A percentile compares a stretch with the other conserved stretches of the same genome.
These are phyloP conservation scores for Wickerhamomyces ciferrii DNA, from an alignment of 805 yeast genomes.

Conservation along the genomic window DNA sequence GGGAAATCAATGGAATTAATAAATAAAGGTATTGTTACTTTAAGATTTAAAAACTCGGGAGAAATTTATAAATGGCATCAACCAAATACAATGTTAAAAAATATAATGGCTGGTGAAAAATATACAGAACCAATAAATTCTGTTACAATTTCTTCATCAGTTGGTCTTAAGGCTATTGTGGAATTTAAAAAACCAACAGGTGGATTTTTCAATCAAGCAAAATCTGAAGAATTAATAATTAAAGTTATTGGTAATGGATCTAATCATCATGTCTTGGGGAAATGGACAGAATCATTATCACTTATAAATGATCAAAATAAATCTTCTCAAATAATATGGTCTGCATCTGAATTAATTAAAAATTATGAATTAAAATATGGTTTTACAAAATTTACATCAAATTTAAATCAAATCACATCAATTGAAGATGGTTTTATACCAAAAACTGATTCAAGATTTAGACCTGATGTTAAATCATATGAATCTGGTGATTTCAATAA, in stretches of 20 bases:
- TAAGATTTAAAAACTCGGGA: conserved; percentile 54
- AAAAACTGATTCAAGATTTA: conserved; percentile 81
- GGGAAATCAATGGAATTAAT: conserved; percentile 86
- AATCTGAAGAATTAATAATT: conserved; percentile 67
- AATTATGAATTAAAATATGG: conserved; percentile 70
- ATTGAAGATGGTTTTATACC: conserved; percentile 64
- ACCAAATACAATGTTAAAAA: conserved; percentile 79
- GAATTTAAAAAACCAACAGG: conserved; percentile 53
- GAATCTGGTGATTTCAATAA: conserved; percentile 62
- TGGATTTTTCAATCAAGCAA: conserved; percentile 79
- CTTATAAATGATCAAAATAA: conserved; percentile 25
- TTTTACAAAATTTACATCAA: conserved; percentile 76
- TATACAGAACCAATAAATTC: conserved; percentile 81
- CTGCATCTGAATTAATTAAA: conserved; percentile 57
- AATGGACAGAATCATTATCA: conserved; percentile 73
- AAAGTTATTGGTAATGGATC: conserved; percentile 18
- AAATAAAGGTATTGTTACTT: conserved; percentile 63
- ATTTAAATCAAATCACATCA: conserved; percentile 71
- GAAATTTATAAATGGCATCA: conserved; percentile 74
- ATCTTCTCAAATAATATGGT: conserved; percentile 52
- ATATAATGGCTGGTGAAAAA: conserved; percentile 91
- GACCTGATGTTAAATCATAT: conserved; percentile 80
- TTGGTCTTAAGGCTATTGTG: conserved; percentile 65
- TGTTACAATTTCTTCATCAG: conserved; percentile 59
- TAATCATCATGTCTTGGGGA: conserved; percentile 41